A percentile compares a stretch with the other conserved stretches of the same genome.
Conservation (phyloP, 352 stramenopile species). For the Globisporangium nunn region DNA sequence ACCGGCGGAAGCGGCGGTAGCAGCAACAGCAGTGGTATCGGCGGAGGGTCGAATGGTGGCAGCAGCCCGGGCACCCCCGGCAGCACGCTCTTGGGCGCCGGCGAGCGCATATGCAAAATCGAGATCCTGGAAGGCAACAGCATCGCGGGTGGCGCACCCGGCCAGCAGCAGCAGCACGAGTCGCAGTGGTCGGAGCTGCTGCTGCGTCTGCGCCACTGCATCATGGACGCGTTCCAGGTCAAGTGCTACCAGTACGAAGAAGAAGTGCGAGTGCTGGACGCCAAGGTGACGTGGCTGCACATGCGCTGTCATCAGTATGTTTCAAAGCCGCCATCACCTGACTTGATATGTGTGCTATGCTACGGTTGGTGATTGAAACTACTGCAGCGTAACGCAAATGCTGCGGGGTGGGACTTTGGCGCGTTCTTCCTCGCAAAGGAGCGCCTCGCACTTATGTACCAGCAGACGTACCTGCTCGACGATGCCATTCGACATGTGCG, state of each 20-base stretch:
- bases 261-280: slow-evolving; percentile 50
- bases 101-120: slow-evolving; percentile 79
- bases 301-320: neutral
- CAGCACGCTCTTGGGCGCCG: slow-evolving; percentile 1
- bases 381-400: slow-evolving; percentile 24
- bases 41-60: neutral
- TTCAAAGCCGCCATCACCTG: too few species aligned
- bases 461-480: slow-evolving; percentile 77
- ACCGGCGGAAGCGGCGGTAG: neutral
- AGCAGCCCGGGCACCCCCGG: neutral
- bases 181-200: slow-evolving; percentile 74
- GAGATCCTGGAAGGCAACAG: slow-evolving; percentile 69
- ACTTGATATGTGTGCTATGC: too few species aligned
- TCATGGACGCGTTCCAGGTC: slow-evolving; percentile 80
- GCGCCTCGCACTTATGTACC: slow-evolving; percentile 73
- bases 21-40: slow-evolving; percentile 4
- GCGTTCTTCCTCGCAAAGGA: slow-evolving; percentile 80
- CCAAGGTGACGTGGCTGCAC: slow-evolving; percentile 26
- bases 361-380: neutral
- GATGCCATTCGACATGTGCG: slow-evolving; percentile 76
- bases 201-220: slow-evolving; percentile 52
- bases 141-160: slow-evolving; percentile 33
- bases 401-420: slow-evolving; percentile 63
- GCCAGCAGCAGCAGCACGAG: slow-evolving; percentile 71
- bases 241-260: slow-evolving; percentile 81